These are phyloP conservation scores for Jaltomata sinuosa DNA, from an alignment of 257 asterid species.

Conservation along the genomic window DNA sequence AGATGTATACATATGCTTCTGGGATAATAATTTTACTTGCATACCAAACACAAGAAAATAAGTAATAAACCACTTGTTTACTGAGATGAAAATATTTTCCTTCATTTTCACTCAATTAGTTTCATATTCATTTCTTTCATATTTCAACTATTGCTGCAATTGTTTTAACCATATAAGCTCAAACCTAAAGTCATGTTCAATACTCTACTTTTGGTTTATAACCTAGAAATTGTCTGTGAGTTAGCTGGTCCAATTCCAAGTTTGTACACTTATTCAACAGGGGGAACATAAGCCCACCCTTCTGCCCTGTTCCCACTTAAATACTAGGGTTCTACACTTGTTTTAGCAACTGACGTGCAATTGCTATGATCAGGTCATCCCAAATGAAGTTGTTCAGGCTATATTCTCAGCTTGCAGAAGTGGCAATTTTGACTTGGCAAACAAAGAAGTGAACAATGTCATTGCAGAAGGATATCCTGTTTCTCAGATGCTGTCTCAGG, in stretches of 20 bases:
- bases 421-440: slow-evolving; percentile 75
- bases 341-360: neutral
- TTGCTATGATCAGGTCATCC: slow-evolving; percentile 56
- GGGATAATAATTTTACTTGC: too few relatives aligned
- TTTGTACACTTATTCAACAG: neutral
- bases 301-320: neutral
- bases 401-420: slow-evolving; percentile 70
- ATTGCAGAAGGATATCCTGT: slow-evolving; percentile 95
- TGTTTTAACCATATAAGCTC: neutral
- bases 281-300: neutral
- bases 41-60: too few relatives aligned
- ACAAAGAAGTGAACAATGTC: slow-evolving; percentile 72
- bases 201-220: neutral
- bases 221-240: neutral
- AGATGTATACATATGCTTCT: too few relatives aligned
- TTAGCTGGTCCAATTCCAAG: neutral
- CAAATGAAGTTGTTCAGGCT: slow-evolving; percentile 49
- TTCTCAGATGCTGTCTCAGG: slow-evolving; percentile 92
- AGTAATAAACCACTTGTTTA: too few relatives aligned
- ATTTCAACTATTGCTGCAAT: neutral
- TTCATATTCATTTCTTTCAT: neutral
- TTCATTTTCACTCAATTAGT: neutral
- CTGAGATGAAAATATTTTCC: too few relatives aligned
- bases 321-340: neutral
- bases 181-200: neutral